Percentiles rank a stretch among this genome's conserved stretches.
Conservation (phyloP, 2,329 filamentous ascomycete species). For the Colletotrichum siamense region DNA sequence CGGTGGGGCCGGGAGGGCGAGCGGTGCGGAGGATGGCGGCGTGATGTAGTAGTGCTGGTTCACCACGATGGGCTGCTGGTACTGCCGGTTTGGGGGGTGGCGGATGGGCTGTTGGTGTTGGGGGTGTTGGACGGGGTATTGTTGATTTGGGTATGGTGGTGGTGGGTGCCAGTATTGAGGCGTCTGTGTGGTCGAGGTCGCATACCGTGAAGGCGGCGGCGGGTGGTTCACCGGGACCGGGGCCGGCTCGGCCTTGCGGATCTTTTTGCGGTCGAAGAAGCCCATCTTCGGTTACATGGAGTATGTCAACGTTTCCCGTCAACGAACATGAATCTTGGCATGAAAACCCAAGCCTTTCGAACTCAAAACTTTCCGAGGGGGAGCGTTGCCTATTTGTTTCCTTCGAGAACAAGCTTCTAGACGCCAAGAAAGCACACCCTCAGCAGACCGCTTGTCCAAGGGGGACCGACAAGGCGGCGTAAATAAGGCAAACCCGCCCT, state of each 20-base stretch:
- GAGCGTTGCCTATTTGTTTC: neutral
- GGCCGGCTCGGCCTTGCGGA: slow-evolving; percentile 19
- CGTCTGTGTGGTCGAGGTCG: slow-evolving; percentile 1
- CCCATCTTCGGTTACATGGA: slow-evolving; percentile 27
- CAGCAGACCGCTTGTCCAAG: neutral
- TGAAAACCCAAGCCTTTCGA: neutral
- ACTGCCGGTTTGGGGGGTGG: slow-evolving; percentile 16
- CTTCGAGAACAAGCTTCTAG: neutral
- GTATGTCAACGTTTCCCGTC: neutral
- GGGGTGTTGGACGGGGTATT: slow-evolving; percentile 14
- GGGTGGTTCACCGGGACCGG: slow-evolving; percentile 24
- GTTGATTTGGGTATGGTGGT: slow-evolving; percentile 2
- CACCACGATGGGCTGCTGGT: slow-evolving; percentile 49
- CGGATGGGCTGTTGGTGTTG: slow-evolving; percentile 24
- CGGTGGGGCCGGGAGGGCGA: neutral
- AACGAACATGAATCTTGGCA: neutral
- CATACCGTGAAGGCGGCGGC: neutral
- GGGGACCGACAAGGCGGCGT: neutral
- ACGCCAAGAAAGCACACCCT: neutral
- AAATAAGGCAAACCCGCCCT: neutral
- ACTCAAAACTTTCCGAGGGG: neutral
- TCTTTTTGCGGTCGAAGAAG: slow-evolving; percentile 32
- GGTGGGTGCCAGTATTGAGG: slow-evolving; percentile 3
- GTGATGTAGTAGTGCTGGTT: slow-evolving; percentile 58
- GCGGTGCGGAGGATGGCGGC: slow-evolving; percentile 11